Evolutionary conservation across 139 green algal species (phyloP).

Genomic region (Picochlorum sp.): DNA sequence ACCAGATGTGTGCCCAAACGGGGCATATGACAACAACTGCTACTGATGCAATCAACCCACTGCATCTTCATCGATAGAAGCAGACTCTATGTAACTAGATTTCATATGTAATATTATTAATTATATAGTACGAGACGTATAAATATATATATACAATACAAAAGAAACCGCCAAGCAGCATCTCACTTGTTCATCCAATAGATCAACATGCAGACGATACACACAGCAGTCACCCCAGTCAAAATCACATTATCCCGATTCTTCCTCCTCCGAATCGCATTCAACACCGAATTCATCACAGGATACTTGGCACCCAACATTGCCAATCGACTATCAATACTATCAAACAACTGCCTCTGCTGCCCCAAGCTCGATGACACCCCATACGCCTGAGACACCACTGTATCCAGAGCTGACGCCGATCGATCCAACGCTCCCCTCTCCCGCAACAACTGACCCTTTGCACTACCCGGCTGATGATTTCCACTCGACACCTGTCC

Average conservation of each 20-base stretch:
- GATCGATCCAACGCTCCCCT: slow-evolving; percentile 46
- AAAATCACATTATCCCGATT: slow-evolving; percentile 83
- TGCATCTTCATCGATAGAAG: too few species aligned
- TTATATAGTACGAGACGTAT: too few species aligned
- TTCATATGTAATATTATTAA: not conserved
- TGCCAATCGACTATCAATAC: slow-evolving; percentile 46
- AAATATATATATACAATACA: too few species aligned
- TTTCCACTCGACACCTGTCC: not conserved
- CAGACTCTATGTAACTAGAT: not conserved
- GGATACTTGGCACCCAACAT: slow-evolving; percentile 65
- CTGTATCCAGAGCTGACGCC: slow-evolving; percentile 62
- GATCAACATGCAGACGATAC: slow-evolving; percentile 73
- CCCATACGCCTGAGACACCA: slow-evolving; percentile 64
- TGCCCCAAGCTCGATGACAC: slow-evolving; percentile 52
- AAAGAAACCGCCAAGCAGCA: too few species aligned
- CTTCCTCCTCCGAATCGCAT: slow-evolving; percentile 74
- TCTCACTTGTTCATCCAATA: slow-evolving; percentile 69
- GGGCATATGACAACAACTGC: not conserved
- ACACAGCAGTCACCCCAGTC: slow-evolving; percentile 63
- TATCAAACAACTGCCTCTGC: slow-evolving; percentile 50
- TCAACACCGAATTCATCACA: slow-evolving; percentile 75
- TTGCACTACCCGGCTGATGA: not conserved
- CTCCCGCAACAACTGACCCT: slow-evolving; percentile 69
- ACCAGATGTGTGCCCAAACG: not conserved
- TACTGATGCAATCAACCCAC: not conserved